Conservation (phyloP, 306 rosid genomes). For the Ziziphus jujuba region DNA sequence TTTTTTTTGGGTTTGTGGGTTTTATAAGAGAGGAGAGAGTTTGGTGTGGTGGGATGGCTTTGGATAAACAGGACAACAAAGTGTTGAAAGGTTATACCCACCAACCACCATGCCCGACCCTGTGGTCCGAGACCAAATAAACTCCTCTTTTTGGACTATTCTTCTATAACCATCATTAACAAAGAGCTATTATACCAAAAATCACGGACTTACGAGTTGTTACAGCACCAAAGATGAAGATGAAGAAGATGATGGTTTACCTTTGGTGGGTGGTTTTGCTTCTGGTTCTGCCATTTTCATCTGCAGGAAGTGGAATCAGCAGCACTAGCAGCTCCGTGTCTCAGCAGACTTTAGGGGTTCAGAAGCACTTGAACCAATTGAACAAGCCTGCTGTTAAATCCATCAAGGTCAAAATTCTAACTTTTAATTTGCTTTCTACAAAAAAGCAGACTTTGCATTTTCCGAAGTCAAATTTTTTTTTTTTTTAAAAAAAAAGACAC, state of each 20-base stretch:
- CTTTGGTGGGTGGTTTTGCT: neutral
- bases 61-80: neutral
- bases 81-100: neutral
- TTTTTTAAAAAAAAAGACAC: too few species aligned
- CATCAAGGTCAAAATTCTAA: constrained; percentile 58
- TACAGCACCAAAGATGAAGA: too few species aligned
- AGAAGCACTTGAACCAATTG: constrained; percentile 77
- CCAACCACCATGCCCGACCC: neutral
- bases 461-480: too few species aligned
- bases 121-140: too few species aligned
- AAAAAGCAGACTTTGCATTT: neutral
- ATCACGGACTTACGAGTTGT: too few species aligned
- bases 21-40: neutral
- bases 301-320: constrained; percentile 52
- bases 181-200: too few species aligned
- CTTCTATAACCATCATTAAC: too few species aligned
- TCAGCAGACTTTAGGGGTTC: constrained; percentile 64
- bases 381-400: constrained; percentile 76
- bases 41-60: neutral
- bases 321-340: constrained; percentile 13
- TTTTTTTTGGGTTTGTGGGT: too few species aligned
- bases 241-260: neutral
- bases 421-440: neutral
- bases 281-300: constrained; percentile 35
- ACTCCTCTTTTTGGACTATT: too few species aligned